These are phyloP conservation scores for Heteromeles arbutifolia DNA, from an alignment of 306 rosid genomes.

Conservation along the genomic window DNA sequence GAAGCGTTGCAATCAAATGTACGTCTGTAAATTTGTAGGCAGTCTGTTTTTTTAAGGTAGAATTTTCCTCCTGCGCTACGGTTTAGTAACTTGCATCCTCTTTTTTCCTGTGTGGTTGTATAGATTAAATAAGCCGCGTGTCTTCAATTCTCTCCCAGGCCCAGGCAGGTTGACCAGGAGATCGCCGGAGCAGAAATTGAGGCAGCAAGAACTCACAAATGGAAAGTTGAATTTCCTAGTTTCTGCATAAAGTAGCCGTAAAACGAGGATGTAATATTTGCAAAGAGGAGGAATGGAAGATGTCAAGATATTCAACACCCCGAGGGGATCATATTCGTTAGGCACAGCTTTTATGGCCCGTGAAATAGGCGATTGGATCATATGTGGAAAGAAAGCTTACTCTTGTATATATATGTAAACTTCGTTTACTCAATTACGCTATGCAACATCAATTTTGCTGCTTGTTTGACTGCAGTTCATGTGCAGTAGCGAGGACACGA, in stretches of 20 bases:
- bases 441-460: background rate
- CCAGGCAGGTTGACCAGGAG: background rate
- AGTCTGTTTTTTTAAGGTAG: slow-evolving; percentile 28
- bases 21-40: slow-evolving; percentile 13
- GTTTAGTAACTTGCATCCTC: slow-evolving; percentile 1
- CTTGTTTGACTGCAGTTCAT: background rate
- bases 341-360: background rate
- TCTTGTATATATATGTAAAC: background rate
- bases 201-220: background rate
- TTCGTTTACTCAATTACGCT: background rate
- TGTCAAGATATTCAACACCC: background rate
- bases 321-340: background rate
- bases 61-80: background rate
- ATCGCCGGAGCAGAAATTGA: background rate
- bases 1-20: slow-evolving; percentile 58
- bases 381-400: background rate
- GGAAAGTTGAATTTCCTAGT: background rate
- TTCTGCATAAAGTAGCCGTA: background rate
- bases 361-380: slow-evolving; percentile 1
- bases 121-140: background rate
- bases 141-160: slow-evolving; percentile 7
- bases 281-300: background rate
- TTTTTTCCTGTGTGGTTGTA: background rate
- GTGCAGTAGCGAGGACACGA: background rate
- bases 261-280: background rate